Evolutionary conservation across 768 basidiomycete species (phyloP).

Genomic region (Tulasnella sp.): DNA sequence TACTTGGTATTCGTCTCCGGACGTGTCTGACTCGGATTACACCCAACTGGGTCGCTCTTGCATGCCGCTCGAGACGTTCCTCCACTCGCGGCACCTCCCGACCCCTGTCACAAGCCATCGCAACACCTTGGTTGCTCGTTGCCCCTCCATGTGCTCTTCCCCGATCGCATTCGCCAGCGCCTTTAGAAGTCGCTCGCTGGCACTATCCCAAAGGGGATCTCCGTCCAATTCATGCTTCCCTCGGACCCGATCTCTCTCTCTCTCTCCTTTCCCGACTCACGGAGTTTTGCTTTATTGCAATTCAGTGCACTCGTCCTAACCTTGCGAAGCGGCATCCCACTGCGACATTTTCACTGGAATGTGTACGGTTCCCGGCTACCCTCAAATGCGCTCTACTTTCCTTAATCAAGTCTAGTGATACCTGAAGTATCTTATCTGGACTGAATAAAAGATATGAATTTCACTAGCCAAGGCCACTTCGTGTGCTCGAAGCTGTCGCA

Average conservation of each 20-base stretch:
- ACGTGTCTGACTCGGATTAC: neutral
- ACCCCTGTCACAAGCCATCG: neutral
- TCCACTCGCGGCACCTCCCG: neutral
- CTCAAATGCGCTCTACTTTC: neutral
- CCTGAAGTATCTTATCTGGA: too few species aligned
- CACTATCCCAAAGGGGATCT: too few species aligned
- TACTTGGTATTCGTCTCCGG: neutral
- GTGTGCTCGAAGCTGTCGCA: too few species aligned
- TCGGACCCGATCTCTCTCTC: neutral
- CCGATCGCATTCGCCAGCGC: neutral
- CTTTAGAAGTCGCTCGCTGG: too few species aligned
- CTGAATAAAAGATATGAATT: too few species aligned
- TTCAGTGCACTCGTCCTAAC: neutral
- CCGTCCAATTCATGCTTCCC: neutral
- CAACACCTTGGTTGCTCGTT: neutral
- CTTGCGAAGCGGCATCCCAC: neutral
- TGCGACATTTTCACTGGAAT: neutral
- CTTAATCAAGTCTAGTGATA: neutral
- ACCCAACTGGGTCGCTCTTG: neutral
- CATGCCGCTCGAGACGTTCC: neutral
- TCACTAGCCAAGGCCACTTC: too few species aligned
- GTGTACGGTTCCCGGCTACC: neutral
- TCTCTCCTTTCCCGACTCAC: neutral
- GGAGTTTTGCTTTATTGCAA: neutral
- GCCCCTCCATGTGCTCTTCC: neutral